Base-by-base conservation (phyloP, 2,329 filamentous ascomycete genomes). In the Aureobasidium melanogenum region DNA sequence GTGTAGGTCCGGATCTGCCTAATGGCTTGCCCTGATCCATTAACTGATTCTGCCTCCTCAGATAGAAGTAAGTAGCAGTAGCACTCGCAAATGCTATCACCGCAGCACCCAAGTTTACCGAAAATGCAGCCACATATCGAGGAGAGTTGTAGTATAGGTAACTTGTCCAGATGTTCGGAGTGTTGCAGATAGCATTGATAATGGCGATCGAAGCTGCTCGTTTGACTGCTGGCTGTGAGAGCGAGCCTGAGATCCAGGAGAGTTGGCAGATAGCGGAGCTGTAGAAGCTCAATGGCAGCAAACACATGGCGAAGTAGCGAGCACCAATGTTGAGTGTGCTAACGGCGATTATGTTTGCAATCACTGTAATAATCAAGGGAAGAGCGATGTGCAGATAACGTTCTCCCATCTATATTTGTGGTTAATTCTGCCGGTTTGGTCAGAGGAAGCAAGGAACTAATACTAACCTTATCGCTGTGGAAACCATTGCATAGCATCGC, bases 211-310 rank as follows among this genome's bases (percentile, higher is more conserved):
- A 79, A 0, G 79, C 80, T 1, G 80, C 80, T 39, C 80, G 77
- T 68, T 83, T 83, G 2, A 80, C 80, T 0, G 80, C 78, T 0
- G 81, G 80, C 0, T 80, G 76, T 0, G 80, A 76, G 32, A 83
- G 76, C 1, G 77, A 75, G 38, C 74, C 77, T 1, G 77, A 76
- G 52, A 82, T 80, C 81, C 80, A 82, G 3, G 75, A 73, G 4
- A 88, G 76, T 1, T 81, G 79, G 2, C 88, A 83, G 2, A 87
- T 84, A 67, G 83, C 88, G 34, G 80, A 80, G 2, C 79, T 77
- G 67, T 87, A 87, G 8, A 85, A 73, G 14, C 34, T 38, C 43
- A 46, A 26, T 1, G 83, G 75, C 75, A 71, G 69, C 2, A 72
- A 58, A 66, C 70, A 69, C 68, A 72, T 71, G n/a, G 69, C 69